A percentile compares a stretch with the other conserved stretches of the same genome.
These are phyloP conservation scores for Zizania latifolia DNA, from an alignment of 176 grass and related monocot genomes.

Conservation along the genomic window DNA sequence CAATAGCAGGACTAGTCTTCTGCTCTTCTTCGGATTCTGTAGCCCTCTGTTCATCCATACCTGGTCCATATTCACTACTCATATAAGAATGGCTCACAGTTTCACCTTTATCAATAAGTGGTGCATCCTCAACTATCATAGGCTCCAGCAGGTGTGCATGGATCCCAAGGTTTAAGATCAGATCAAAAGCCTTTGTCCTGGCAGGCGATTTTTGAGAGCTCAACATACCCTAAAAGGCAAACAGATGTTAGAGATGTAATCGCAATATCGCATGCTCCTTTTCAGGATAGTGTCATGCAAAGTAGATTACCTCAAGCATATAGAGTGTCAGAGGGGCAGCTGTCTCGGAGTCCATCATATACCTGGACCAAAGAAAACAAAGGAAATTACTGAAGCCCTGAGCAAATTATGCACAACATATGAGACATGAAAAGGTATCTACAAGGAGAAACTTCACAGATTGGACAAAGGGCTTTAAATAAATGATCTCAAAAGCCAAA, in stretches of 20 bases:
- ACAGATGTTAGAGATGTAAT: constrained; percentile 27
- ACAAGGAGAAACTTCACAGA: background rate
- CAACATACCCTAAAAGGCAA: constrained; percentile 70
- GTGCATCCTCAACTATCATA: constrained; percentile 72
- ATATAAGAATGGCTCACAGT: constrained; percentile 53
- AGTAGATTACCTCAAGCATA: constrained; percentile 84
- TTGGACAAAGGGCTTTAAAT: background rate
- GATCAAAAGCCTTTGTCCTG: constrained; percentile 93
- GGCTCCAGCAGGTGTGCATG: constrained; percentile 94
- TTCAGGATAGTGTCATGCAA: constrained; percentile 6
- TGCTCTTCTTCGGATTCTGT: constrained; percentile 36
- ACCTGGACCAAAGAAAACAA: constrained; percentile 58
- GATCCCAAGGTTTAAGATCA: constrained; percentile 88
- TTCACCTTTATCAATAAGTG: constrained; percentile 51
- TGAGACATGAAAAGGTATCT: background rate
- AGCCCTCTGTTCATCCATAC: constrained; percentile 42
- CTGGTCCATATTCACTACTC: constrained; percentile 51
- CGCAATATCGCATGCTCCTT: background rate
- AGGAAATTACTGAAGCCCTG: background rate
- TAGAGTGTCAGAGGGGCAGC: constrained; percentile 91
- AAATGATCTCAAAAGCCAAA: background rate
- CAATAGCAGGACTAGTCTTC: constrained; percentile 62
- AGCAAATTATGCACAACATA: background rate
- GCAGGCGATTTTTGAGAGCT: constrained; percentile 70
- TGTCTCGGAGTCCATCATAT: constrained; percentile 80